Evolutionary conservation across 2,329 filamentous ascomycete species (phyloP), one percentile per base, ranked within the genome.

Genomic region (Drechslera avenae): DNA sequence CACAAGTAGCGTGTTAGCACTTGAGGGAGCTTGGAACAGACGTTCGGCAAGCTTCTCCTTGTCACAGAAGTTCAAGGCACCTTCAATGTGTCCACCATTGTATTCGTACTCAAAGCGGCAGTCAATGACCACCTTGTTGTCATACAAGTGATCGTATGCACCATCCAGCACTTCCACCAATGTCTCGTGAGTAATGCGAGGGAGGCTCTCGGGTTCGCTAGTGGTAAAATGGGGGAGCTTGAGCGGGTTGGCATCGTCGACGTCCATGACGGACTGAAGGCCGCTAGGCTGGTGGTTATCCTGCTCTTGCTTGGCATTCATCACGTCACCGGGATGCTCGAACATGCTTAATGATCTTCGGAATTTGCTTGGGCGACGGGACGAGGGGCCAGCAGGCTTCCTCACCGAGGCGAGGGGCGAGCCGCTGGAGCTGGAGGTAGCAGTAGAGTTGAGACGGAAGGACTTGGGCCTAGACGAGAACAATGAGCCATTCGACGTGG

Each of bases 21-120:
- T 88, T 41, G 87, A 83, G 39, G 65, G 54, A 10, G 63, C 50
- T 26, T 66, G 81, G 73, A 99, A 96, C 40, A 99, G 83, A 61
- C 92, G 86, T 47, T 81, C 80, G 7, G 91, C 86, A 51, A 99
- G 81, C 54, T 89, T 78, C 67, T 99, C 93, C 76, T 97, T 97
- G 78, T 97, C 91, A 76, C 96, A 97, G 79, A 91, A 94, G 79
- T 99, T 99, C 76, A 96, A 81, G 35, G 94, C 94, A 14, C 89
- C 89, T 62, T 91, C 84, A 69, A 99, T 97, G 73, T 99, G 94
- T 28, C 94, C 94, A 49, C 94, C 94, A 13, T 96, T 88, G 72
- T 95, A 99, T 76, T 99, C 94, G 74, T 99, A 99, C 80, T 99
- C 94, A 71, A 99, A 99, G 16, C 94, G 89, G 74, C 94, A 99